Base-by-base conservation (phyloP, 2,329 filamentous ascomycete genomes). In the Lecanosticta acicola region DNA sequence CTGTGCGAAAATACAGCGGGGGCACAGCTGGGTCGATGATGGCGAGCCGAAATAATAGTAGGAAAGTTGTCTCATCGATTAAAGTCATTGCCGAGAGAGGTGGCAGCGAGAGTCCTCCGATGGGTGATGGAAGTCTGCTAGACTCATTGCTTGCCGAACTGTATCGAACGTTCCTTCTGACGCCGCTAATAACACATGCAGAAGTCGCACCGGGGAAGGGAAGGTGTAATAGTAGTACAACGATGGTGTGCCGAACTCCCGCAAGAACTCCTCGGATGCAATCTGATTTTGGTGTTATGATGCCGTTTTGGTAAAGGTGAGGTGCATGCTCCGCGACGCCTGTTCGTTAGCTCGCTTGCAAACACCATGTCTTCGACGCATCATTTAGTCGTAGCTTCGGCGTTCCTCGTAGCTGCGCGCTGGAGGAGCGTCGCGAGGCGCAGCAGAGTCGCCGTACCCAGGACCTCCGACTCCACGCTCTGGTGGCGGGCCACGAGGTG, bases 381-480 rank as follows among this genome's bases (percentile, higher is more conserved):
- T 45, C 39, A 44, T 54, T 51, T 60, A 65, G 46, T 65, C 61
- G 54, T 66, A 65, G 47, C 51, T 52, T 46, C 62, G 62, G 46
- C 59, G 62, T 18, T 59, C 58, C 21, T 62, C 62, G 56, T 65
- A 64, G 52, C 53, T 54, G 51, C 62, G 60, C 32, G 61, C 37
- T 43, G 62, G 59, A 21, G 59, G 55, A 41, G 61, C 53, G 41
- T 55, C 58, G 37, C 57, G 58, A 19, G 59, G 49, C 14, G 49
- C 43, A 19, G 46, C 52, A 43, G 55, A 56, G 34, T 53, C 61
- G 43, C 51, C 54, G 43, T 53, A 56, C 35, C 51, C 58, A 37
- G 43, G 54, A 40, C 24, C 39, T 18, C 24, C 51, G 8, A 58
- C 59, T 34, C 21, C 39, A 41, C 17, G 51, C 5, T 59, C 59